Evolutionary conservation across 2,329 filamentous ascomycete genomes (phyloP), one percentile per base, ranked within the genome.

Genomic region (Fragosphaeria purpurea): DNA sequence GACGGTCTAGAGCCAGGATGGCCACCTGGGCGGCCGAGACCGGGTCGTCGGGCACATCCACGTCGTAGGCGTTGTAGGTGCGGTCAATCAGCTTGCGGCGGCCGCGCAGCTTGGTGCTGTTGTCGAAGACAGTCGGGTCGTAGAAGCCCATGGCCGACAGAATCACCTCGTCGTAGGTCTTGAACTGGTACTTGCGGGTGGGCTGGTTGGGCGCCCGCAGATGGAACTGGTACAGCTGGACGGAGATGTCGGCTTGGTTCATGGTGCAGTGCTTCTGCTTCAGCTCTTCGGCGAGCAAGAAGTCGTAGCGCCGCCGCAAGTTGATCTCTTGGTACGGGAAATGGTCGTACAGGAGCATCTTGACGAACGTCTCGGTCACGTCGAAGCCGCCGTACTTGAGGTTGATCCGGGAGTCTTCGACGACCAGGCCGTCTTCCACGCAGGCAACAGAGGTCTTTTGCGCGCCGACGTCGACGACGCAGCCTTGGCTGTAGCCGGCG

Each of bases 361-460:
- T 95, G 64, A 95, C 77, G 61, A 98, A 96, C 0, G 88, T 86
- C 60, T 95, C 88, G 0, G 93, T 97, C 39, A 97, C 86, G 65
- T 98, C 93, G 60, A 79, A 83, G 1, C 93, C 93, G 47, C 93
- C 93, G 60, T 85, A 95, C 65, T 98, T 97, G 57, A 98, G 71
- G 64, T 97, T 97, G 63, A 98, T 80, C 12, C 93, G 82, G 12
- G 93, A 98, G 63, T 96, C 91, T 56, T 97, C 93, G 32, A 95
- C 79, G 62, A 88, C 89, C 68, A 98, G 85, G 2, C 93, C 93
- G 65, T 98, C 93, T 61, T 98, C 93, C 9, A 98, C 90, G 59
- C 93, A 98, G 55, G 90, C 91, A 35, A 98, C 86, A 0, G 93
- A 95, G 1, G 93, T 97, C 75, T 98, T 98, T 64, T 97, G 89